These are phyloP conservation scores for Penicillium hesseltinei DNA, from an alignment of 2,329 filamentous ascomycete genomes.

Conservation along the genomic window DNA sequence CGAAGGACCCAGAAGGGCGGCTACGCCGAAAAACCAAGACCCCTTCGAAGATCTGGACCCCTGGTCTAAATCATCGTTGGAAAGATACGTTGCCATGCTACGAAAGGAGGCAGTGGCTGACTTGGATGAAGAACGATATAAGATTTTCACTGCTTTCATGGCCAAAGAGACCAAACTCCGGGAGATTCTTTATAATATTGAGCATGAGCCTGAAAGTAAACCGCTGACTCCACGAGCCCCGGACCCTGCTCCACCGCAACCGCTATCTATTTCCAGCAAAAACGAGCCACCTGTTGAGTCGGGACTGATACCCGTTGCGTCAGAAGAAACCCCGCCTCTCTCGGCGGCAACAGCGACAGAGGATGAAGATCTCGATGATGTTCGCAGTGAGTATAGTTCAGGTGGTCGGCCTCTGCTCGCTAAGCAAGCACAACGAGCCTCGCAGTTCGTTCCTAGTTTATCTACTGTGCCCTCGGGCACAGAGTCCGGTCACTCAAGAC, in stretches of 20 bases:
- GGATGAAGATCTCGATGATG: slow-evolving; percentile 20
- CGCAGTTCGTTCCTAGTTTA: slow-evolving; percentile 15
- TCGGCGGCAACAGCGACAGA: background rate
- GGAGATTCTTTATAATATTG: slow-evolving; percentile 50
- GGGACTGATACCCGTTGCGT: slow-evolving; percentile 36
- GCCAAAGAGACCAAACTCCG: slow-evolving; percentile 49
- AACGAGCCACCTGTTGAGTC: slow-evolving; percentile 26
- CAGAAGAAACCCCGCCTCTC: slow-evolving; percentile 22
- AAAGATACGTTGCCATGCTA: slow-evolving; percentile 56
- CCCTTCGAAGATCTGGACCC: slow-evolving; percentile 55
- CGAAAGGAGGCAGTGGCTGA: slow-evolving; percentile 50
- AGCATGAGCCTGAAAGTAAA: slow-evolving; percentile 36
- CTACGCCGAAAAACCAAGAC: slow-evolving; percentile 33
- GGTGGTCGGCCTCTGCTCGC: slow-evolving; percentile 52
- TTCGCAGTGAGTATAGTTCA: slow-evolving; percentile 49
- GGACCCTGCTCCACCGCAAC: slow-evolving; percentile 8
- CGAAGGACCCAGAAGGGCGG: slow-evolving; percentile 8
- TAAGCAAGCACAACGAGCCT: slow-evolving; percentile 18
- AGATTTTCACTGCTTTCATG: slow-evolving; percentile 53
- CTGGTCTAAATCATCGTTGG: slow-evolving; percentile 57
- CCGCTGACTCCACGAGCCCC: slow-evolving; percentile 11
- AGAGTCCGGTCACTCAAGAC: background rate
- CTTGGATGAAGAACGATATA: slow-evolving; percentile 53
- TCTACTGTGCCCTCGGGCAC: slow-evolving; percentile 9
- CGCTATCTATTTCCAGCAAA: slow-evolving; percentile 11